phyloP scores from a whole-genome alignment of 441 rosid species.

The Hura crepitans region DNA sequence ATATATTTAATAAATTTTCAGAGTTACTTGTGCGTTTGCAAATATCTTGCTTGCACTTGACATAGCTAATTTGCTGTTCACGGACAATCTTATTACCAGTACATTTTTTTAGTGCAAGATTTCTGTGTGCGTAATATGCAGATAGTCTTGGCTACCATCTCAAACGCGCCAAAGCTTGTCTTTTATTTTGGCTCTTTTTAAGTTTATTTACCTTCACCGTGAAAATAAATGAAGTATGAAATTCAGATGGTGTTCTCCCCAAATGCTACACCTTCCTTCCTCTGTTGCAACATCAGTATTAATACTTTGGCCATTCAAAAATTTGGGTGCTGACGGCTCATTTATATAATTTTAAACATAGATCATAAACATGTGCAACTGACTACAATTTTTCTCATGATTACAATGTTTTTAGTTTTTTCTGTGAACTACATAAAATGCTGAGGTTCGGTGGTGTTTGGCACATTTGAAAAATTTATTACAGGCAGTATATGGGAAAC shows the following conservation, averaged over 20 bases:
- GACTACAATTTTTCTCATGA: background rate
- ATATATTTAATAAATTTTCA: background rate
- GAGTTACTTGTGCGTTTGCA: too few relatives aligned
- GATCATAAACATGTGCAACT: background rate
- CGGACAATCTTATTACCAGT: background rate
- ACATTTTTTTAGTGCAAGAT: background rate
- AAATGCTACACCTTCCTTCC: background rate
- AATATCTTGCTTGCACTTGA: background rate
- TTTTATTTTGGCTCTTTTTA: background rate
- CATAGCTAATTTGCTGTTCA: background rate
- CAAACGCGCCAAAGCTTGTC: background rate
- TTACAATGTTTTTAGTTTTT: background rate
- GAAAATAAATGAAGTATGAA: background rate
- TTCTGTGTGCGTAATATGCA: background rate
- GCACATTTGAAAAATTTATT: constrained; percentile 3
- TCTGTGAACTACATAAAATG: background rate
- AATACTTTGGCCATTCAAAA: background rate
- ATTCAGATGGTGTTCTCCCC: background rate
- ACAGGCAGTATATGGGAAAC: constrained; percentile 96
- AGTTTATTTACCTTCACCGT: background rate
- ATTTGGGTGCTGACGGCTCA: background rate
- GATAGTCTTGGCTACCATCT: background rate
- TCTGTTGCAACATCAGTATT: background rate
- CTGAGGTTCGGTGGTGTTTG: background rate
- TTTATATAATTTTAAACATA: background rate